Evolutionary conservation across 2,329 filamentous ascomycete genomes (phyloP), one percentile per base, ranked within the genome.

Genomic region (Pyricularia grisea): DNA sequence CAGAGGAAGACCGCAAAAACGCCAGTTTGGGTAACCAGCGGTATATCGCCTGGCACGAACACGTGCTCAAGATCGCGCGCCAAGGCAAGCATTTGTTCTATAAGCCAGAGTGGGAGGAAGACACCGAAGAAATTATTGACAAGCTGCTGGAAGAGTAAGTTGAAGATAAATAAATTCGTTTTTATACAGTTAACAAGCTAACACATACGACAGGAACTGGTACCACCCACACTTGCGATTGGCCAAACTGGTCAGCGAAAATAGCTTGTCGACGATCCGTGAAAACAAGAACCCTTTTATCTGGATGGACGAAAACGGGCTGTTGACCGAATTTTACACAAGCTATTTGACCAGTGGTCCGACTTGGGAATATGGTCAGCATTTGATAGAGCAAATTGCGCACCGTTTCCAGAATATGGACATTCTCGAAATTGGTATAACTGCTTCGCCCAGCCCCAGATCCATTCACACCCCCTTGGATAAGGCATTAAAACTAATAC

Each of bases 351-450:
- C 25, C 25, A 25, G n/a, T 36, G 64, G 64, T 23, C 64, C 64
- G 14, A 31, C 64, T 3, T 33, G n/a, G 20, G 30, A 31, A 7
- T 33, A 65, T 10, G 17, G n/a, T 4, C 64, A 33, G n/a, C 28
- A 65, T 42, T 11, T 67, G 12, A 25, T 50, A 10, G 36, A 30
- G 20, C 65, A 67, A 27, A 27, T 67, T 12, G 31, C 36, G 1
- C 69, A 71, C 68, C 67, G 70, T 7, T 67, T 61, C 12, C 68
- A 69, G 20, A 68, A 70, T 42, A 69, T 71, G 67, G 58, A 50
- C 64, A 67, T 71, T 55, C 71, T 85, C 7, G 76, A 78, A 70
- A 75, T 82, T 12, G 81, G 61, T 65, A 65, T 10, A 11, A 50
- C 17, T 50, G 42, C 42, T 50, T 50, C 17, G 7, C 42, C 17